Conservation (phyloP, 2,329 filamentous ascomycete species). For the Chaetomiaceae sp. region DNA sequence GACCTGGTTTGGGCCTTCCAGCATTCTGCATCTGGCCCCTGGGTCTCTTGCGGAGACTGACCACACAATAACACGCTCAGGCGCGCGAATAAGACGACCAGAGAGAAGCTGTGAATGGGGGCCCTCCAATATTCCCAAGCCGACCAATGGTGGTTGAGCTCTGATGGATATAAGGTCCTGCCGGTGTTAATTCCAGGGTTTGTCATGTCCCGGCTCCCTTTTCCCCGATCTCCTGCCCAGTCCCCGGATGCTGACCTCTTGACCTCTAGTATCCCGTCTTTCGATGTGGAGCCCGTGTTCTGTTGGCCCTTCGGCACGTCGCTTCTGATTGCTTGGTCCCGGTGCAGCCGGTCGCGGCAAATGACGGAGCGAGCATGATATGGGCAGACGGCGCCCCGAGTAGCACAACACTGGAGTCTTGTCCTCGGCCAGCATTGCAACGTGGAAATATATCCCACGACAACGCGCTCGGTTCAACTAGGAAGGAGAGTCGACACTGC, state of each 20-base stretch:
- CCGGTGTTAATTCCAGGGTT: neutral
- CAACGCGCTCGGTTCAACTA: neutral
- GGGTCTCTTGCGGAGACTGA: too few species aligned
- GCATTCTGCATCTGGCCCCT: too few species aligned
- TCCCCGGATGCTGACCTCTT: neutral
- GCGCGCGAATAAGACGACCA: too few species aligned
- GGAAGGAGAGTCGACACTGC: neutral
- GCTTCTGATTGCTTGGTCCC: neutral
- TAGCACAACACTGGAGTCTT: neutral
- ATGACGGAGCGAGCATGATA: neutral
- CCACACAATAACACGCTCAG: too few species aligned
- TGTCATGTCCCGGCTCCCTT: neutral
- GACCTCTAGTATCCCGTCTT: neutral
- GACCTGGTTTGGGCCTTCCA: too few species aligned
- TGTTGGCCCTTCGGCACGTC: neutral
- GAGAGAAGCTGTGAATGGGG: too few species aligned
- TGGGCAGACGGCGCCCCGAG: neutral
- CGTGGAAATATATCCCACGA: neutral
- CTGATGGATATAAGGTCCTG: too few species aligned
- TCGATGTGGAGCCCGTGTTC: neutral
- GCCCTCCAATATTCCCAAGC: too few species aligned
- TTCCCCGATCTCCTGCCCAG: neutral
- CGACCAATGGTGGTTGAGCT: too few species aligned
- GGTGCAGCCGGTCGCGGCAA: slow-evolving; percentile 9
- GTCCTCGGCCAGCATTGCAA: neutral